Base-by-base conservation (phyloP, 805 yeast species). In the Yamadazyma sp. region DNA sequence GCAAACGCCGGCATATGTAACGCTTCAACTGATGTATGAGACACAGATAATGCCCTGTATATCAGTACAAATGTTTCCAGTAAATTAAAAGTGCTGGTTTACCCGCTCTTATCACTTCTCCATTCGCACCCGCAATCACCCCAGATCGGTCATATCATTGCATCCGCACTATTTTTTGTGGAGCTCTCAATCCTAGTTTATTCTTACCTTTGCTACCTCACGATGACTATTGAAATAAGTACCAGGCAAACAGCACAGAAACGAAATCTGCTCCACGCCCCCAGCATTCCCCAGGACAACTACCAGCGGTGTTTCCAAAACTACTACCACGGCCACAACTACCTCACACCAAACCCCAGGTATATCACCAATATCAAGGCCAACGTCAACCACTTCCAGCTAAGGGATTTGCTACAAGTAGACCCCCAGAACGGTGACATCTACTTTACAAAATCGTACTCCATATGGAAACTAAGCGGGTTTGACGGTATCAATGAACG, bases 341-440 rank as follows among this genome's bases (percentile, higher is more conserved):
- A 57, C 44, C 52, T 68, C 27, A 54, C 52, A 16, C 67, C 72
- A 4, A 53, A 54, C 34, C 73, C 73, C 3, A 43, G 35, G 12
- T 68, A 67, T 43, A 48, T 67, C 12, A 46, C 65, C 15, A 52
- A 50, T 28, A 50, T 64, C 19, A 54, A 56, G 16, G 51, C 67
- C 5, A 52, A 59, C 11, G 62, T 59, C 29, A 68, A 69, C 36
- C 80, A 87, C 63, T 88, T 95, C 95, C 96, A 87, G 57, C 67
- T 88, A 21, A 69, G 95, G 24, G 91, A 88, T 53, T 69, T 88
- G 51, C 65, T 88, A 5, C 75, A 79, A 46, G 72, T 75, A 11
- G 81, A 38, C 44, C 46, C 41, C 19, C 50, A 32, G 40, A 56
- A 38, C 58, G 70, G 44, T 54, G 63, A 73, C 43, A 63, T 84